Evolutionary conservation across 192 early-diverging fungal species (phyloP).

Genomic region (Umbelopsis sp.): DNA sequence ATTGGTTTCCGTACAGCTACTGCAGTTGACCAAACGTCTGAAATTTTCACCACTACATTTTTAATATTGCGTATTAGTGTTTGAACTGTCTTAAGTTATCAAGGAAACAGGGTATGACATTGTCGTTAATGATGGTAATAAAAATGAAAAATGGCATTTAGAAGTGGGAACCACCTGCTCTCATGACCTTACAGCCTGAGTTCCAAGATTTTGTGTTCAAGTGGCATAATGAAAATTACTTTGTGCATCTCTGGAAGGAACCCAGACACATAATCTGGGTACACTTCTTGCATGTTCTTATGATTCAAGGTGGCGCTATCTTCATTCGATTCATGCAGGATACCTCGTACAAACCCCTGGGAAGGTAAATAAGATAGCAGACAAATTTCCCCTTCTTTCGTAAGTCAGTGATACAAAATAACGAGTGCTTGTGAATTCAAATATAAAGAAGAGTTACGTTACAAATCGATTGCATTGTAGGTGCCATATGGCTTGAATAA

Average conservation of each 20-base stretch:
- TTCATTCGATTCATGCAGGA: background rate
- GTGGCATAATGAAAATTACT: slow-evolving; percentile 14
- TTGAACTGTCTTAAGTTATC: too few species aligned
- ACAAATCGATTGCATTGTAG: too few species aligned
- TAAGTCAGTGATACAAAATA: too few species aligned
- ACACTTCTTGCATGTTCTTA: background rate
- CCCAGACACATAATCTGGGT: background rate
- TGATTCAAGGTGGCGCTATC: slow-evolving; percentile 10
- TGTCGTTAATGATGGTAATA: background rate
- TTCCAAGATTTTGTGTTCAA: background rate
- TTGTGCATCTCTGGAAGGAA: background rate
- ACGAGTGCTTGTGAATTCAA: too few species aligned
- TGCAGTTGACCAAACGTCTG: too few species aligned
- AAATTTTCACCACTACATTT: too few species aligned
- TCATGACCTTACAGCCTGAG: background rate
- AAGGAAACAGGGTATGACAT: background rate
- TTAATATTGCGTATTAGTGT: too few species aligned
- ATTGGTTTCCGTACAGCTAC: background rate
- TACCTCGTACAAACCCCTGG: background rate
- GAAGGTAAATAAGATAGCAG: too few species aligned
- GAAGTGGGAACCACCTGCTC: background rate
- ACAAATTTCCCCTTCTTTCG: too few species aligned
- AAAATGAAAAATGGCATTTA: background rate
- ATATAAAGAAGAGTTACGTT: too few species aligned
- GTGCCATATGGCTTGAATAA: too few species aligned